Evolutionary conservation across 306 rosid species (phyloP), one percentile per base, ranked within the genome.

Genomic region (Glycine tomentella): DNA sequence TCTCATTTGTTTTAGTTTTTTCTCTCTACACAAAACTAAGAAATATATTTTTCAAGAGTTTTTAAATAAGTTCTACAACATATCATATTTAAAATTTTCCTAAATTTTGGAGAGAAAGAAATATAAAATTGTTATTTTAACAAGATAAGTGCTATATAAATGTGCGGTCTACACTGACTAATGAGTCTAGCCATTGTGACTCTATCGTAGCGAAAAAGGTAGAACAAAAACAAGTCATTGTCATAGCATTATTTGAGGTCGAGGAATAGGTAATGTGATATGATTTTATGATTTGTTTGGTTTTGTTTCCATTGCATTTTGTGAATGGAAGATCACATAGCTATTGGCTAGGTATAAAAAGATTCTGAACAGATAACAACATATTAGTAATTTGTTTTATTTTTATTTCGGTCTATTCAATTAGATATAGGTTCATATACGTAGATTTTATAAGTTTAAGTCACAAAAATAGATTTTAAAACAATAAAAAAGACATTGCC

Each of bases 281-380:
- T 34, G 36, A 71, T 72, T 72, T 25, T 56, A 7, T 59, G 13
- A 76, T 71, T 77, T 51, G 20, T 70, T 76, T 70, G 78, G 74
- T 15, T 25, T 0, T 69, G 58, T 76, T 69, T 82, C 73, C 55
- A 3, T 13, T 57, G 42, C 72, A 81, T 56, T 75, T 34, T 81
- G 38, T 16, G 71, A 45, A 6, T 33, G 34, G 62, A 63, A 62
- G 61, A 31, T 62, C 42, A 20, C 63, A 76, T 33, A 62, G 78
- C 3, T 17, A 17, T 1, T 20, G 25, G 25, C 6, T 17, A 17
- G 58, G 17, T n/a, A 31, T 48, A 34, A 34, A 48, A 9, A 8
- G 6, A 33, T 33, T 76, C 49, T 48, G 48, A 48, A 76, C 50
- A 33, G 70, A 75, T 20, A 59, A 42, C 51, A 74, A 74, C 66